These are phyloP conservation scores for Saturnispora hagleri DNA, from an alignment of 805 yeast genomes.

Conservation along the genomic window DNA sequence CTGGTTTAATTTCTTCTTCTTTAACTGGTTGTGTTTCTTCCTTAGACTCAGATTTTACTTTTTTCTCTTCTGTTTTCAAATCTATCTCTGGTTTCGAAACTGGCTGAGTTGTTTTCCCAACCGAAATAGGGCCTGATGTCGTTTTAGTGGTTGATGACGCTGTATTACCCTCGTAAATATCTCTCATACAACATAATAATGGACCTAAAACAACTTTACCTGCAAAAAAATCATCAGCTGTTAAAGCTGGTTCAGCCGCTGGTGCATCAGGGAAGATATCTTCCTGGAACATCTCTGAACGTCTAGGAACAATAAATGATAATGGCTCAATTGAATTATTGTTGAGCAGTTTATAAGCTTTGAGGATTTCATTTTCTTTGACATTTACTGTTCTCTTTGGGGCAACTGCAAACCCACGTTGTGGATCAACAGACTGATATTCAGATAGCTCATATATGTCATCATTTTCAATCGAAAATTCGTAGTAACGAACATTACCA, in stretches of 20 bases:
- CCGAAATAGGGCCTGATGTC: slow-evolving; percentile 18
- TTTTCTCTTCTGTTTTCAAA: neutral
- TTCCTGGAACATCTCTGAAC: slow-evolving; percentile 83
- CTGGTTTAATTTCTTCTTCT: slow-evolving; percentile 12
- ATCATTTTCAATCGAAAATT: slow-evolving; percentile 60
- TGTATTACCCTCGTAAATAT: slow-evolving; percentile 66
- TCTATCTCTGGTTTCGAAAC: neutral
- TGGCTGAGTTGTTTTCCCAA: slow-evolving; percentile 5
- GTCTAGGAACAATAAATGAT: slow-evolving; percentile 88
- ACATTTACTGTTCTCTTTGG: slow-evolving; percentile 78
- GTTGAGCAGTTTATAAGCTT: slow-evolving; percentile 77
- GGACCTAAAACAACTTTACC: slow-evolving; percentile 86
- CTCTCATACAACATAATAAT: slow-evolving; percentile 62
- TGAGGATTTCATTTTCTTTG: slow-evolving; percentile 75
- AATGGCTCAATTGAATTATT: slow-evolving; percentile 84
- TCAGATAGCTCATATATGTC: slow-evolving; percentile 80
- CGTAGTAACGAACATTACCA: slow-evolving; percentile 92
- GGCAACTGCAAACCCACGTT: slow-evolving; percentile 88
- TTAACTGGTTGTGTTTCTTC: slow-evolving; percentile 5
- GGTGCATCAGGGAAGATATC: slow-evolving; percentile 93
- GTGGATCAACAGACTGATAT: slow-evolving; percentile 82
- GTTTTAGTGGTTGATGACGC: slow-evolving; percentile 42
- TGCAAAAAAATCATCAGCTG: slow-evolving; percentile 68
- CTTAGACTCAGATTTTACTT: neutral
- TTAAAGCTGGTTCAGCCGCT: slow-evolving; percentile 65